Percentiles rank a stretch among this genome's conserved stretches.
phyloP scores from a whole-genome alignment of 2,329 filamentous ascomycete genomes.

The Tolypocladium album region DNA sequence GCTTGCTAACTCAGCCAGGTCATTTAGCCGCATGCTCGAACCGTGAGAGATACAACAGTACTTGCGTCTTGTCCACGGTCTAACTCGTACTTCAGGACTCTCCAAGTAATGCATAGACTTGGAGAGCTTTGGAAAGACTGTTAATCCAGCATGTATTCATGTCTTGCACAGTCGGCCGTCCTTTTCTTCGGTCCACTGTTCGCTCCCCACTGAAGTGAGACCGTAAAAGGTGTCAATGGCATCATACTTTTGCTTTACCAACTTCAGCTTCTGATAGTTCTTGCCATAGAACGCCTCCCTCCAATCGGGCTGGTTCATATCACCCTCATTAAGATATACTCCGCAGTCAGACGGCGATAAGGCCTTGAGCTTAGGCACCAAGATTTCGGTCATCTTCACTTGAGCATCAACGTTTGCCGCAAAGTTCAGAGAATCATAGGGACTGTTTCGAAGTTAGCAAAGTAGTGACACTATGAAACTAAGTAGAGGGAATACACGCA shows the following conservation, averaged over 20 bases:
- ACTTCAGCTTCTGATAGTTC: constrained; percentile 29
- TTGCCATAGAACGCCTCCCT: constrained; percentile 33
- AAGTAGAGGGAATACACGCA: neutral
- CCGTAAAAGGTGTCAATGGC: constrained; percentile 34
- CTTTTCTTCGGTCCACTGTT: constrained; percentile 31
- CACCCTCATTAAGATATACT: constrained; percentile 41
- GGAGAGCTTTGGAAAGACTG: neutral
- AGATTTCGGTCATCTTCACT: neutral
- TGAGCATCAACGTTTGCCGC: neutral
- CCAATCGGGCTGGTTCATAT: constrained; percentile 31
- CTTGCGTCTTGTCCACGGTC: neutral
- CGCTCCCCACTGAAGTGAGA: constrained; percentile 37
- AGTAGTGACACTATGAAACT: neutral
- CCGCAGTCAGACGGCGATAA: constrained; percentile 13
- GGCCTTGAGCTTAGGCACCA: neutral
- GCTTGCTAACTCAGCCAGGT: too few relatives aligned
- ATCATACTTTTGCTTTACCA: constrained; percentile 41
- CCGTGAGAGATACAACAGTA: neutral
- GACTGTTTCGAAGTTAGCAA: neutral
- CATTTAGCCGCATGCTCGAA: too few relatives aligned
- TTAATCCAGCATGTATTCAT: neutral
- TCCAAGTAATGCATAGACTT: neutral
- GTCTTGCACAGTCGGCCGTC: constrained; percentile 28
- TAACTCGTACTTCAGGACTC: neutral
- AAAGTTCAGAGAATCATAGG: neutral